Conservation (phyloP, 805 yeast species). For the Nakazawaea molendinolei region DNA sequence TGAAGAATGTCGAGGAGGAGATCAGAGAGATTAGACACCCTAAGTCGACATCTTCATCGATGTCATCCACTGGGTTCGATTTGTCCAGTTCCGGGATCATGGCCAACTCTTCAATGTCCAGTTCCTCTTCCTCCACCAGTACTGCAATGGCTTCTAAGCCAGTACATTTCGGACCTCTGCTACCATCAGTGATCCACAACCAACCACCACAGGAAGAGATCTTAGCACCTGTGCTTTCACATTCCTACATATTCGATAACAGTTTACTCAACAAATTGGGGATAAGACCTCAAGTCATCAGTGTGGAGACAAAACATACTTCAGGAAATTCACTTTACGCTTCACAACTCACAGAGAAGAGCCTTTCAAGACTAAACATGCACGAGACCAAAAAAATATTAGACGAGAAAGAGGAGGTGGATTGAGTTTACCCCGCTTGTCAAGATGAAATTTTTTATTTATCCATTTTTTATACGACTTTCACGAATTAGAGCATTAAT, state of each 20-base stretch:
- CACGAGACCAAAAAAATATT: no score
- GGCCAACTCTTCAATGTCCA: neutral
- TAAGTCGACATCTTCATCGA: constrained; percentile 1
- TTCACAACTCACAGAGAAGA: neutral
- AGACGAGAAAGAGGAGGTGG: no score
- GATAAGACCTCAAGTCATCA: constrained; percentile 8
- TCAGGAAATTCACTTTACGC: neutral
- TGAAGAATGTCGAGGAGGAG: constrained; percentile 52
- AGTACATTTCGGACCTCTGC: constrained; percentile 8
- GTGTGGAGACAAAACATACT: neutral
- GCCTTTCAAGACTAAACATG: no score
- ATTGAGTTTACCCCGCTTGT: no score
- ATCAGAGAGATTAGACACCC: constrained; percentile 30
- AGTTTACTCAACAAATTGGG: constrained; percentile 7
- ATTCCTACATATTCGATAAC: constrained; percentile 7
- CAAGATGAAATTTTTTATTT: no score
- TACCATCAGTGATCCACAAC: constrained; percentile 3
- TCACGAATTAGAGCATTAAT: no score
- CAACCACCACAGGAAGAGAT: constrained; percentile 1
- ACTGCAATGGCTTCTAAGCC: neutral
- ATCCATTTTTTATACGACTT: no score
- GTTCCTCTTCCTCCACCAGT: neutral
- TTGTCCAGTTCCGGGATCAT: neutral
- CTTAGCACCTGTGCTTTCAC: constrained; percentile 3
- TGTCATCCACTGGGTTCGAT: neutral